Base-by-base conservation (phyloP, 305 asterid genomes). In the Rubia peregrina region DNA sequence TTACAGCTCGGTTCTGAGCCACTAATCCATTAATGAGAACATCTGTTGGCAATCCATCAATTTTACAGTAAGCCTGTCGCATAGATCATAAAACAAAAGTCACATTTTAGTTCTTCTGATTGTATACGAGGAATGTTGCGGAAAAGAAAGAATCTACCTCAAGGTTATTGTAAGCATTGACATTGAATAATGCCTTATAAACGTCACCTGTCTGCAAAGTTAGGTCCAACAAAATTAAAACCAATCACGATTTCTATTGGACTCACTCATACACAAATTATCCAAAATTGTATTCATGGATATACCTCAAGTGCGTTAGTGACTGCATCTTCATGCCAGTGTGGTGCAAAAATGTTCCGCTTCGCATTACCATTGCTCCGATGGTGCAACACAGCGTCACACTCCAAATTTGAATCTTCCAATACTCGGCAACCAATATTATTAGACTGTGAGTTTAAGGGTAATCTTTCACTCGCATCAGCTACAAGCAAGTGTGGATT, bases 1-100 rank as follows among this genome's bases (percentile, higher is more conserved):
- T 83, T 83, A 90, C 96, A 71, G 96, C 95, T 83, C 96, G 80
- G 69, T 90, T 90, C 78, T 90, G 96, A 74, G 88, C 79, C 67
- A 75, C 86, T 70, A 71, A 43, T 59, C 90, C 90, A 74, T 67
- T 71, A 70, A 88, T 78, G 71, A 88, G 90, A 79, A 88, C 79
- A 74, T 90, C 96, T 40, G 85, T 81, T 67, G 79, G 89, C 78
- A 83, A 78, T 67, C 95, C 95, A 21, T 90, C 92, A 70, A 90
- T 84, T 77, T 81, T 90, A 88, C 96, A 86, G 76, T 90, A 90
- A 30, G 90, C 95, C 96, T 90, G 67, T 63, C 60, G 72, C 63
- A 48, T 36, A 40, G 67, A 69, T 62, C 61, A 66, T 51, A 72
- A 69, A n/a, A 49, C 53, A 48, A 48, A 40, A 73, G 16, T 14